Evolutionary conservation across 441 rosid species (phyloP), one percentile per base, ranked within the genome.

Genomic region (Jatropha multifida): DNA sequence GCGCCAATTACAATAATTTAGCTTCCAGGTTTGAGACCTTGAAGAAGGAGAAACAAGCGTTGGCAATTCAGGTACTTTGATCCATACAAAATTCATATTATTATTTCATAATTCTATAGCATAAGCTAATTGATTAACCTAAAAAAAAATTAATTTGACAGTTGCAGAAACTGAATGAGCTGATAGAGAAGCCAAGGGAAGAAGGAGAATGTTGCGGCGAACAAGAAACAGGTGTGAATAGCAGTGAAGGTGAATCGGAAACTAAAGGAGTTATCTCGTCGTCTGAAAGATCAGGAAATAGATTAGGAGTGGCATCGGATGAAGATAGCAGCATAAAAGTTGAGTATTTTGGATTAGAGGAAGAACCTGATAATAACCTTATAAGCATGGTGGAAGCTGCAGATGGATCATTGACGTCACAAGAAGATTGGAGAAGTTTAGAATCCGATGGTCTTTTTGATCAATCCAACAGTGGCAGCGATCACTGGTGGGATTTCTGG

Each of bases 401-500:
- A 3, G 96, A 88, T 68, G 87, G 90, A 78, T 88, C 93, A n/a
- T 83, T 89, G 73, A 86, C 94, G 63, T 89, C 98, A 73, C 81
- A 88, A n/a, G 92, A 90, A 74, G 96, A 88, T 9, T 92, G 97
- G 97, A 81, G 86, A 79, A 78, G 81, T 81, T 81, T 91, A 54
- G 87, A 83, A 27, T 85, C 97, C 12, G 88, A 85, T 49, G 80
- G 71, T 40, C 88, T 90, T 52, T 92, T 91, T 69, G 78, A 89
- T 69, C 91, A 87, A 66, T 83, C 96, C 0, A 83, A 81, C 56
- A 69, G 74, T 73, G 85, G 77, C 46, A 85, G 81, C 46, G 86
- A 80, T 63, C 89, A 87, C 65, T 93, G 97, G 97, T 91, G 95
- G 97, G 97, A 90, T 73, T 89, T 87, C 82, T 90, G 98, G 98